These are phyloP conservation scores for Rhytidiadelphus loreus DNA, from an alignment of 225 moss, liverwort and hornwort species.

Conservation along the genomic window DNA sequence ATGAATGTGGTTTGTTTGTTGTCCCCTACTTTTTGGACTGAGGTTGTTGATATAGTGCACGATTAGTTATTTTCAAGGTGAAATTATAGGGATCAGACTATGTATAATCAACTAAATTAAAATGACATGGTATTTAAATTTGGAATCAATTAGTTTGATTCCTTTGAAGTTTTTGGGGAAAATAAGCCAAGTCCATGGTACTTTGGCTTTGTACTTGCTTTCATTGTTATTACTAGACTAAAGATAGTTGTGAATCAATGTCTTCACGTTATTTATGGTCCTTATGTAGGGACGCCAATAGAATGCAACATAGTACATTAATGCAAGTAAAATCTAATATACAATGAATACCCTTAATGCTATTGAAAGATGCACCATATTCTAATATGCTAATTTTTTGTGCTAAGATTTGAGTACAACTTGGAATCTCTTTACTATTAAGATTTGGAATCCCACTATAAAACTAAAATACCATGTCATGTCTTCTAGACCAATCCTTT, in stretches of 20 bases:
- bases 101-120: neutral
- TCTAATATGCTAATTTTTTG: neutral
- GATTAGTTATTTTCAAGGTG: neutral
- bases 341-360: neutral
- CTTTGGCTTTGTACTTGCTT: neutral
- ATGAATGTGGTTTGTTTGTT: neutral
- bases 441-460: neutral
- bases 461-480: neutral
- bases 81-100: fast-evolving
- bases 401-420: neutral
- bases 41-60: neutral
- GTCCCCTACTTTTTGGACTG: fast-evolving
- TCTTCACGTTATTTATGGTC: neutral
- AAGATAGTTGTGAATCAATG: neutral
- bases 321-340: neutral
- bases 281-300: neutral
- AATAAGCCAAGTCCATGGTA: fast-evolving
- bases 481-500: neutral
- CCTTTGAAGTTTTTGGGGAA: fast-evolving
- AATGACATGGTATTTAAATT: neutral
- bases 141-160: fast-evolving
- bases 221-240: fast-evolving
- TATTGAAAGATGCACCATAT: fast-evolving
- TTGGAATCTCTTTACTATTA: neutral
- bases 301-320: too few species aligned